Evolutionary conservation across 2,329 filamentous ascomycete genomes (phyloP), one percentile per base, ranked within the genome.

Genomic region (Atkinsonella texensis): DNA sequence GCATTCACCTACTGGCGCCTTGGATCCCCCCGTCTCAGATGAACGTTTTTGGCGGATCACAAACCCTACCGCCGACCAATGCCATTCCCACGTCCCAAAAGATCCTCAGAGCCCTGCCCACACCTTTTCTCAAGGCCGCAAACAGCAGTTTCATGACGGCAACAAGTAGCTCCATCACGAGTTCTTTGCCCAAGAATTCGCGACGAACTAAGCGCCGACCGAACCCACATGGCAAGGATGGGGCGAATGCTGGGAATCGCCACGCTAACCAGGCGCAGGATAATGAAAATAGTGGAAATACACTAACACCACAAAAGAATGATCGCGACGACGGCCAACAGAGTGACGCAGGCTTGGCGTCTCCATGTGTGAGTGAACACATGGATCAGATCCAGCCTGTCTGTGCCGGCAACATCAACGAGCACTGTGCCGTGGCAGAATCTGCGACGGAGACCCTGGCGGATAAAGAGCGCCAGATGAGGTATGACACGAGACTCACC

Each of bases 1-100:
- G 89, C 50, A 93, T 98, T 51, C 93, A 98, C 67, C 79, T 98
- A 2, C 77, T 98, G 9, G 91, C 93, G 0, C 93, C 93, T 0
- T 96, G 89, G 93, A 97, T 98, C 46, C 93, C 93, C 1, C 93
- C 93, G 0, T 97, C 89, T 4, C 89, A 95, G 64, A 85, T 95
- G 75, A 89, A 83, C 50, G 83, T 85, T 17, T 84, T 90, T 57
- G 83, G 84, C 31, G 77, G 80, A 1, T 83, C 87, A 15, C 83
- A 88, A 60, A 83, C 83, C 15, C 76, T 85, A 3, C 85, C 87
- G 0, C 90, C 90, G 0, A 84, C 84, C 0, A 90, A 89, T 57
- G 87, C 89, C 5, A 84, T 98, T 44, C 93, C 93, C 3, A 89
- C 91, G 6, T 89, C 89, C 1, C 93, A 98, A 64, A 83, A 89